Conservation (phyloP, 2,329 filamentous ascomycete genomes). For the Podosphaera xanthii region DNA sequence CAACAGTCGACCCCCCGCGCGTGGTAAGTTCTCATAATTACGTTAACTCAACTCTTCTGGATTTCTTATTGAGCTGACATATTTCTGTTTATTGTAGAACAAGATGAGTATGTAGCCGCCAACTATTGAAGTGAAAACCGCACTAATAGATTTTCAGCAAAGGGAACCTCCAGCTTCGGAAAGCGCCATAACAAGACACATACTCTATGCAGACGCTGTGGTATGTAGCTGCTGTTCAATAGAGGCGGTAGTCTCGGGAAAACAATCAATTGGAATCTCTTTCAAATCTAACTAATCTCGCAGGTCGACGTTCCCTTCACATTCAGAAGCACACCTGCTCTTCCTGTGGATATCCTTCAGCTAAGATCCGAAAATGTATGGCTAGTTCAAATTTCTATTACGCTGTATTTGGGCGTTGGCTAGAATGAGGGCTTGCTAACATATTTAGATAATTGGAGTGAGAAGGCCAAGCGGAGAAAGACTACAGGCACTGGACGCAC, state of each 20-base stretch:
- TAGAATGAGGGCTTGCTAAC: conserved; percentile 22
- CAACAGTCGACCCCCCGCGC: too few relatives aligned
- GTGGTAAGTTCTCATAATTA: too few relatives aligned
- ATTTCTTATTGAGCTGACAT: too few relatives aligned
- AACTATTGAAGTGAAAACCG: conserved; percentile 1
- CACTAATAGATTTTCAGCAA: conserved; percentile 12
- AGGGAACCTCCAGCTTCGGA: conserved; percentile 16
- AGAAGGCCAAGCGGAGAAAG: conserved; percentile 99
- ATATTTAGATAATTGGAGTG: conserved; percentile 91
- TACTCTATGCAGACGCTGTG: conserved; percentile 12
- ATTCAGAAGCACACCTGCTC: conserved; percentile 98
- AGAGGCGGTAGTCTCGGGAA: neutral
- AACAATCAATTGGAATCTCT: too few relatives aligned
- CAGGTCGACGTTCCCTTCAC: conserved; percentile 92
- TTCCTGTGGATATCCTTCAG: conserved; percentile 85
- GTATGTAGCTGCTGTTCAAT: neutral
- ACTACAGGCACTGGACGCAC: conserved; percentile 92
- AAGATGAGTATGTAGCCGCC: conserved; percentile 15
- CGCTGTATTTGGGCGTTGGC: too few relatives aligned
- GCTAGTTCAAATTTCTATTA: conserved; percentile 14
- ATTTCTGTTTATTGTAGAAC: neutral
- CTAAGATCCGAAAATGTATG: conserved; percentile 98
- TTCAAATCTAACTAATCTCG: conserved; percentile 9
- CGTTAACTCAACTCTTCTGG: too few relatives aligned
- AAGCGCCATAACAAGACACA: conserved; percentile 18